Percentiles rank a stretch among this genome's conserved stretches.
Evolutionary conservation across 805 yeast species (phyloP).

Genomic region (Starmerella floris): DNA sequence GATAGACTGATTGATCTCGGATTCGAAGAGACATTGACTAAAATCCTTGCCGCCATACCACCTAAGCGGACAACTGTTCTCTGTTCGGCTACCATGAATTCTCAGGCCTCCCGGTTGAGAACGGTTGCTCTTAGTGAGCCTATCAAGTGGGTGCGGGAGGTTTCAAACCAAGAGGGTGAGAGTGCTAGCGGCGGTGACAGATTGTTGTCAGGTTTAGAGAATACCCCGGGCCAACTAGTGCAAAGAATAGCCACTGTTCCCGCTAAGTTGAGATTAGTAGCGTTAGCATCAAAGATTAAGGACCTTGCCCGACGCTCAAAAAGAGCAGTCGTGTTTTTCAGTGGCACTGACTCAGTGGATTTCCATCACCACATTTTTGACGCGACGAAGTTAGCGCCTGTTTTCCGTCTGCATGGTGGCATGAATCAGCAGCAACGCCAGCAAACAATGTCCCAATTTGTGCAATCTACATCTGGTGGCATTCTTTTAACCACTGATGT

Average conservation of each 20-base stretch:
- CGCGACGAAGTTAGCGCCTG: slow-evolving; percentile 40
- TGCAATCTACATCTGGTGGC: slow-evolving; percentile 33
- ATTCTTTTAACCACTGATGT: slow-evolving; percentile 92
- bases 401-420: slow-evolving; percentile 79
- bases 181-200: not conserved
- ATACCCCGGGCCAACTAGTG: slow-evolving; percentile 81
- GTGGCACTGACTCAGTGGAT: slow-evolving; percentile 94
- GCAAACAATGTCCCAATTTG: slow-evolving; percentile 39
- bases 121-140: slow-evolving; percentile 63
- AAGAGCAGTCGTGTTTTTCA: slow-evolving; percentile 57
- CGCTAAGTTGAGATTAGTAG: slow-evolving; percentile 76
- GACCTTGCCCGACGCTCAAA: slow-evolving; percentile 28
- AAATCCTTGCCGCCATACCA: slow-evolving; percentile 57
- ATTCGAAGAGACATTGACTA: slow-evolving; percentile 80
- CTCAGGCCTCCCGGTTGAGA: slow-evolving; percentile 67
- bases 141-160: slow-evolving; percentile 40
- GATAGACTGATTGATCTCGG: slow-evolving; percentile 93
- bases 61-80: slow-evolving; percentile 57
- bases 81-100: slow-evolving; percentile 90
- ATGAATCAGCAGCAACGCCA: slow-evolving; percentile 74
- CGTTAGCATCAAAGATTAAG: slow-evolving; percentile 55
- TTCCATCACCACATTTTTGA: slow-evolving; percentile 72
- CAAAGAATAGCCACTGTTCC: slow-evolving; percentile 81
- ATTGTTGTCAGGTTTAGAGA: too few species aligned
- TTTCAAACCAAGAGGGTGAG: not conserved